Conservation (phyloP, 768 basidiomycete species). For the Pleurotus cornucopiae region DNA sequence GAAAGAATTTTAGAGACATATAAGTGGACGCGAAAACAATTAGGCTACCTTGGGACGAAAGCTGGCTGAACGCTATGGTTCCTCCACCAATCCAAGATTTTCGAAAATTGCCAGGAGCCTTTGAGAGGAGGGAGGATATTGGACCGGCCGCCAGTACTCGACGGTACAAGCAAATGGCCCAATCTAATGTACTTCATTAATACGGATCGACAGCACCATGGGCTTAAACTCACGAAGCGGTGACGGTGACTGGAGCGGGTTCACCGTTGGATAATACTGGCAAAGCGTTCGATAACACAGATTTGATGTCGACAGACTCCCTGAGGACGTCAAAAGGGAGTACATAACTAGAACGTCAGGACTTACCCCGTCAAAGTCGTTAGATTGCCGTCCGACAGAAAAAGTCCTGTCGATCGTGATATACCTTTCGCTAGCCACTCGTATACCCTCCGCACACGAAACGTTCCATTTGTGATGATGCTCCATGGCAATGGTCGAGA, state of each 20-base stretch:
- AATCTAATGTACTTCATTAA: constrained; percentile 30
- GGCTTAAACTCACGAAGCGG: constrained; percentile 34
- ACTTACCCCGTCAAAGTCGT: constrained; percentile 33
- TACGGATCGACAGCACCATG: background rate
- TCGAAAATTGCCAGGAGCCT: constrained; percentile 33
- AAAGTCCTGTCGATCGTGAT: constrained; percentile 32
- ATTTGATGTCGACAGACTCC: constrained; percentile 11
- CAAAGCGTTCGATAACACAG: background rate
- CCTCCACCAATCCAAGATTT: constrained; percentile 43
- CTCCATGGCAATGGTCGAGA: constrained; percentile 47
- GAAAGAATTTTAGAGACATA: background rate
- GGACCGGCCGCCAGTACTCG: constrained; percentile 22
- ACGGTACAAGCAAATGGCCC: constrained; percentile 56
- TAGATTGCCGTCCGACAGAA: constrained; percentile 27
- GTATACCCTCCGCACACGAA: constrained; percentile 59
- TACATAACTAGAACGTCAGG: background rate
- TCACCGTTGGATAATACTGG: background rate
- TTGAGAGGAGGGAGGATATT: constrained; percentile 45
- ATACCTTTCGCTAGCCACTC: constrained; percentile 45
- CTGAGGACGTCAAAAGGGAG: background rate
- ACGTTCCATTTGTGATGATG: constrained; percentile 36
- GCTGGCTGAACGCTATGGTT: constrained; percentile 23
- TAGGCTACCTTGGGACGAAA: constrained; percentile 51
- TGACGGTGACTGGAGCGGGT: constrained; percentile 19
- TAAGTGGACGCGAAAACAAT: background rate